Conservation (phyloP, 2,329 filamentous ascomycete genomes). For the Aureobasidium namibiae region DNA sequence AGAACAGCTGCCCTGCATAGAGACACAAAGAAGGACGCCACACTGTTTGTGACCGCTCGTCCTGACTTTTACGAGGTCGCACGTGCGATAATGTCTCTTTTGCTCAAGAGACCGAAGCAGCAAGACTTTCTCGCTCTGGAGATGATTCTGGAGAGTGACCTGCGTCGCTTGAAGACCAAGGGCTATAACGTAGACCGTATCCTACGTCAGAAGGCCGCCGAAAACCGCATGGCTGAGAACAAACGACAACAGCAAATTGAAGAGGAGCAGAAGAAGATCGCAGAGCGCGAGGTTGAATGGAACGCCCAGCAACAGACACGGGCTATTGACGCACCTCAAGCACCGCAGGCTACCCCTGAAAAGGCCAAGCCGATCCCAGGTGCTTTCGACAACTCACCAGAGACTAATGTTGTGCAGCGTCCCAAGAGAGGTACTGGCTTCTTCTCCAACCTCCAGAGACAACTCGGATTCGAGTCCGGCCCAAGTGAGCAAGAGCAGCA, state of each 20-base stretch:
- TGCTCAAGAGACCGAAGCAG: conserved; percentile 75
- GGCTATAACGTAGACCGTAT: conserved; percentile 98
- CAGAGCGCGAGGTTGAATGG: conserved; percentile 23
- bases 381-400: conserved; percentile 58
- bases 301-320: conserved; percentile 5
- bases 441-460: conserved; percentile 60
- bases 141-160: conserved; percentile 76
- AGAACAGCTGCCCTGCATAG: conserved; percentile 62
- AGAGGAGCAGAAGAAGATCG: conserved; percentile 46
- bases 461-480: conserved; percentile 56
- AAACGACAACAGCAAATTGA: conserved; percentile 62
- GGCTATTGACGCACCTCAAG: not conserved
- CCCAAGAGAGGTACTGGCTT: conserved; percentile 44
- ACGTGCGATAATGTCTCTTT: conserved; percentile 70
- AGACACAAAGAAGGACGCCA: conserved; percentile 47
- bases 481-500: conserved; percentile 30
- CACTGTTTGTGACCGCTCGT: conserved; percentile 68
- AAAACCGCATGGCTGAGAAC: conserved; percentile 79
- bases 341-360: conserved; percentile 19
- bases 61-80: conserved; percentile 90
- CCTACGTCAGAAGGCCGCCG: conserved; percentile 74
- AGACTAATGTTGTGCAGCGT: conserved; percentile 24
- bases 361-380: conserved; percentile 57
- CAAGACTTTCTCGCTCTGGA: conserved; percentile 87
- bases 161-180: conserved; percentile 72